Base-by-base conservation (phyloP, 2,329 filamentous ascomycete species). In the Colletotrichum navitas region DNA sequence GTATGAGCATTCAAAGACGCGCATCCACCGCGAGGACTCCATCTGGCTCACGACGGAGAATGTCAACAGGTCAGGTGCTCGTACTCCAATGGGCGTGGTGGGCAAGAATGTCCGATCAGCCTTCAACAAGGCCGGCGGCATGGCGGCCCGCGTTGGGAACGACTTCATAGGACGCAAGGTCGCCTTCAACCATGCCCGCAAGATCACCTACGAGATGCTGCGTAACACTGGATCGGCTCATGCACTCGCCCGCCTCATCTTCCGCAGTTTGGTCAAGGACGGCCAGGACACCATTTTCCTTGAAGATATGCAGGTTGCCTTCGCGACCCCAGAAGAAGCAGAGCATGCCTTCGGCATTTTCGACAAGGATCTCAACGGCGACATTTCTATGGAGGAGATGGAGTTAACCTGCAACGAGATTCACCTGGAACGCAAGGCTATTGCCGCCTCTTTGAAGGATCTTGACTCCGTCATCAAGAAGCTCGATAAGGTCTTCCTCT, bases 301-400 rank as follows among this genome's bases (percentile, higher is more conserved):
- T 0, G 93, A 94, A 11, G 95, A 98, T 77, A 82, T 98, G 65
- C 91, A 90, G 73, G 84, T 88, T 14, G 94, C 93, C 0, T 98
- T 97, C 76, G 88, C 92, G 12, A 93, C 91, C 32, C 88, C 92
- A 24, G 95, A 98, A 18, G 95, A 98, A 78, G 94, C 94, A 0
- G 92, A 96, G 65, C 93, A 93, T 3, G 95, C 95, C 0, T 98
- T 98, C 77, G 86, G 87, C 76, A 95, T 98, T 85, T 98, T 98
- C 76, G 95, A 98, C 83, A 97, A 96, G 79, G 95, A 98, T 77
- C 90, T 98, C 84, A 98, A 98, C 74, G 95, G 95, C 5, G 95
- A 98, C 77, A 97, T 98, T 61, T 97, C 93, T 0, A 94, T 97
- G 89, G 94, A 97, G 77, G 95, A 98, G 79, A 88, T 98, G 29